These are phyloP conservation scores for Tulasnella sp. DNA, from an alignment of 768 basidiomycete genomes.

Conservation along the genomic window DNA sequence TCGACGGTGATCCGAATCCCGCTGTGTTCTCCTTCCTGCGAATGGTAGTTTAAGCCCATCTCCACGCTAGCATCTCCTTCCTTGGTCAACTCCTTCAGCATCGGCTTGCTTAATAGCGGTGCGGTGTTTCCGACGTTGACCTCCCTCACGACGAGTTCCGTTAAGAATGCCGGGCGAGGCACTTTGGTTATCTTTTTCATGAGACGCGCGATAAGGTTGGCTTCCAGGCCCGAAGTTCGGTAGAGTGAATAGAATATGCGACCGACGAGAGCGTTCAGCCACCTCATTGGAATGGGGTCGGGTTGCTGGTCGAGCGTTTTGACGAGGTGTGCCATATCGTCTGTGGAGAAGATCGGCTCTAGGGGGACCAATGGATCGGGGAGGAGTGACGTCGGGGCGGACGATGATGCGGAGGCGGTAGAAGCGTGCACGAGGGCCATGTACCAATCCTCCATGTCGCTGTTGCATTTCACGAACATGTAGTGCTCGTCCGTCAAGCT, in stretches of 20 bases:
- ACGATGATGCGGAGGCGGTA: slow-evolving; percentile 27
- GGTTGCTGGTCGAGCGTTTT: slow-evolving; percentile 86
- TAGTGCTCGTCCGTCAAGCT: slow-evolving; percentile 67
- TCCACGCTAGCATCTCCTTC: slow-evolving; percentile 92
- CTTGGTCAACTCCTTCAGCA: slow-evolving; percentile 94
- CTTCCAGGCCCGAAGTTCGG: slow-evolving; percentile 74
- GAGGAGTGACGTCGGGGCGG: slow-evolving; percentile 57
- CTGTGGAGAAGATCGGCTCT: slow-evolving; percentile 60
- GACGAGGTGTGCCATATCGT: slow-evolving; percentile 81
- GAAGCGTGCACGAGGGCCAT: slow-evolving; percentile 69
- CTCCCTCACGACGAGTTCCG: slow-evolving; percentile 80
- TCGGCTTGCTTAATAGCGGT: slow-evolving; percentile 90
- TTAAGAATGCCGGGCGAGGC: slow-evolving; percentile 81
- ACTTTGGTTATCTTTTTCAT: slow-evolving; percentile 94
- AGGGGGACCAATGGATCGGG: slow-evolving; percentile 60
- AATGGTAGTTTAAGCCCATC: slow-evolving; percentile 71
- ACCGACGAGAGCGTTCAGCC: slow-evolving; percentile 92
- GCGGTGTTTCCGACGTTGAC: slow-evolving; percentile 82
- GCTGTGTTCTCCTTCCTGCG: slow-evolving; percentile 17
- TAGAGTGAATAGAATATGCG: slow-evolving; percentile 91
- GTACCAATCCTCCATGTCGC: slow-evolving; percentile 98
- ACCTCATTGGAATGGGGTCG: slow-evolving; percentile 94
- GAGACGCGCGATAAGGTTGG: slow-evolving; percentile 76
- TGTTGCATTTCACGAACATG: slow-evolving; percentile 81
- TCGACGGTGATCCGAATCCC: slow-evolving; percentile 86